Conservation (phyloP, 208 protist genomes). For the Kentomonas sorsogonicus region DNA sequence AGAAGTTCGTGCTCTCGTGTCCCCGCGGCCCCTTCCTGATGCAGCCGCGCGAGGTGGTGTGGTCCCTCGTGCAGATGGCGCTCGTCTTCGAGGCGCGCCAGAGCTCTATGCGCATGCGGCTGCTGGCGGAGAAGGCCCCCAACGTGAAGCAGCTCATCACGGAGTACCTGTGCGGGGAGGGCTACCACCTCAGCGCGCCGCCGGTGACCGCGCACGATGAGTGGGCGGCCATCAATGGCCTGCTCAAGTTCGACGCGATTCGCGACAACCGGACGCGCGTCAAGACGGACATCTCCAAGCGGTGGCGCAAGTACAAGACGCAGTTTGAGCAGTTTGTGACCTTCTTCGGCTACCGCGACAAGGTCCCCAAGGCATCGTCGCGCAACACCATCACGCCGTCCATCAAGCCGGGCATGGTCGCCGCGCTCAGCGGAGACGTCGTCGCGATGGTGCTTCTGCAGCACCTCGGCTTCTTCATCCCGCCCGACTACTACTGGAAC, state of each 20-base stretch:
- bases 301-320: constrained; percentile 69
- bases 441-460: constrained; percentile 67
- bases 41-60: constrained; percentile 64
- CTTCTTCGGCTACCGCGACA: constrained; percentile 79
- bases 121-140: constrained; percentile 60
- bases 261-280: constrained; percentile 82
- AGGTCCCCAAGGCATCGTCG: constrained; percentile 27
- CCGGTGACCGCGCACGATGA: constrained; percentile 70
- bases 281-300: constrained; percentile 82
- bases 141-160: constrained; percentile 39
- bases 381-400: constrained; percentile 81
- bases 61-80: constrained; percentile 51
- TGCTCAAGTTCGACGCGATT: constrained; percentile 80
- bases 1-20: constrained; percentile 26
- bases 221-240: constrained; percentile 51
- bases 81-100: constrained; percentile 78
- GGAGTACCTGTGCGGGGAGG: constrained; percentile 79
- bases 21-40: constrained; percentile 45
- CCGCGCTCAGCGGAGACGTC: constrained; percentile 68
- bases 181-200: constrained; percentile 71
- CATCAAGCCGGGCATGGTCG: constrained; percentile 77
- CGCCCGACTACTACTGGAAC: constrained; percentile 81
- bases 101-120: constrained; percentile 71
- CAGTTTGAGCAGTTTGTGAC: constrained; percentile 87
- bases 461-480: constrained; percentile 75